These are phyloP conservation scores for Globisporangium iwayamae DNA, from an alignment of 352 stramenopile species.

Conservation along the genomic window DNA sequence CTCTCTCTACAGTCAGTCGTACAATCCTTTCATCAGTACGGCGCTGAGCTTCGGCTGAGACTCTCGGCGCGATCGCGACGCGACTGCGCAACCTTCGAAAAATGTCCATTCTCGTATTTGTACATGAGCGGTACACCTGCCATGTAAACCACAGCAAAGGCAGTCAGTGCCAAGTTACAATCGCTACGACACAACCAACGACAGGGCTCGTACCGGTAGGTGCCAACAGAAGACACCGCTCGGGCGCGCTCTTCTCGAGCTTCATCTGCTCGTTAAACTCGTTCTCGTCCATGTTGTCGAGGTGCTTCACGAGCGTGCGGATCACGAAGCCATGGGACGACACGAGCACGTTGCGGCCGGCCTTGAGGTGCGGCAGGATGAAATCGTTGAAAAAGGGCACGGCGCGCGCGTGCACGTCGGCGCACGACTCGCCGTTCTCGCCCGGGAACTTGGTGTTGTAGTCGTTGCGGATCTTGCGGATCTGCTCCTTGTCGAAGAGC, in stretches of 20 bases:
- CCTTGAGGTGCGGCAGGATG: constrained; percentile 67
- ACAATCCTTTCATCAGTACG: constrained; percentile 36
- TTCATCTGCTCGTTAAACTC: constrained; percentile 83
- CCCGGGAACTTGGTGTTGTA: constrained; percentile 77
- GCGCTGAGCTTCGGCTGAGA: constrained; percentile 61
- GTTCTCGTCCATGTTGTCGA: constrained; percentile 73
- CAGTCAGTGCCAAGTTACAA: background rate
- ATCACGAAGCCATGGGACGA: constrained; percentile 85
- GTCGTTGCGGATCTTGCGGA: constrained; percentile 79
- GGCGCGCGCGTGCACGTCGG: constrained; percentile 72
- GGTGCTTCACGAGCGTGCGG: constrained; percentile 80
- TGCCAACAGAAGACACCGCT: constrained; percentile 68
- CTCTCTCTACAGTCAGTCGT: constrained; percentile 4
- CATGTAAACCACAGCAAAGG: background rate
- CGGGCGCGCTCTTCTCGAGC: constrained; percentile 74
- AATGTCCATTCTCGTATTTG: constrained; percentile 69
- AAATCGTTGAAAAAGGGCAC: constrained; percentile 79
- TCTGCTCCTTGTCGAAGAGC: constrained; percentile 69
- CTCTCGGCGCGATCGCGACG: constrained; percentile 71
- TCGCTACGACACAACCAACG: background rate
- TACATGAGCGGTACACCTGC: constrained; percentile 82
- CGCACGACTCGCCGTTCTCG: constrained; percentile 76
- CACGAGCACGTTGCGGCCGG: constrained; percentile 72
- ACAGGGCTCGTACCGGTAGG: constrained; percentile 47
- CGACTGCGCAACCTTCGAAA: constrained; percentile 67